Base-by-base conservation (phyloP, 2,329 filamentous ascomycete species). In the Aspergillus fischeri region DNA sequence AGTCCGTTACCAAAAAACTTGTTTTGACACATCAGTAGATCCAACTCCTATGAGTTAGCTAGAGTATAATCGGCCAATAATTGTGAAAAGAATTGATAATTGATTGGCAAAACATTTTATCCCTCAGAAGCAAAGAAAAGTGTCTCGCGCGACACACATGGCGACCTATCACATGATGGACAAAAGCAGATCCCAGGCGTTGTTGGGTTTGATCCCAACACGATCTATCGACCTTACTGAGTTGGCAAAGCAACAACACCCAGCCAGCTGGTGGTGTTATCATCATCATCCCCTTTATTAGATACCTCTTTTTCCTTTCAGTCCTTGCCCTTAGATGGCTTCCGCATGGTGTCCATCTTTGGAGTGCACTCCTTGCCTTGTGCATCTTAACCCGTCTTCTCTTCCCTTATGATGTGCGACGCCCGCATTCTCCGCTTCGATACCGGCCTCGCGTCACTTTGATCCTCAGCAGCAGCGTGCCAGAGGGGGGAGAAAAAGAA, bases 321-420 rank as follows among this genome's bases (percentile, higher is more conserved):
- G 52, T 57, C 32, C 57, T 63, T 63, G 58, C 63, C 63, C 55
- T 65, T 66, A 59, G 54, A 66, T 66, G 65, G 64, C 64, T 62
- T 69, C 63, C 21, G 62, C 57, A 63, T 67, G 60, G 62, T 65
- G 59, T 64, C 59, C 65, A 61, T 61, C 59, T 61, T 63, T 64
- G 65, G 59, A 63, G 62, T 68, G 57, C 62, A 60, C 60, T 55
- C 51, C 53, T 57, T 58, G 60, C 57, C 60, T 63, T 65, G 60
- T 57, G 55, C 60, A 53, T 59, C 54, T 56, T 55, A 60, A 51
- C 54, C 58, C 53, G 60, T 56, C 49, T 61, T 49, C 62, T 56
- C 50, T 56, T 53, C 54, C 60, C 64, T 66, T 71, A 72, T 71
- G 64, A 73, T 73, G 70, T 61, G 61, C 65, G 62, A 62, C 61